Evolutionary conservation across 2,329 filamentous ascomycete genomes (phyloP), one percentile per base, ranked within the genome.

Genomic region (Nigrograna mackinnonii): DNA sequence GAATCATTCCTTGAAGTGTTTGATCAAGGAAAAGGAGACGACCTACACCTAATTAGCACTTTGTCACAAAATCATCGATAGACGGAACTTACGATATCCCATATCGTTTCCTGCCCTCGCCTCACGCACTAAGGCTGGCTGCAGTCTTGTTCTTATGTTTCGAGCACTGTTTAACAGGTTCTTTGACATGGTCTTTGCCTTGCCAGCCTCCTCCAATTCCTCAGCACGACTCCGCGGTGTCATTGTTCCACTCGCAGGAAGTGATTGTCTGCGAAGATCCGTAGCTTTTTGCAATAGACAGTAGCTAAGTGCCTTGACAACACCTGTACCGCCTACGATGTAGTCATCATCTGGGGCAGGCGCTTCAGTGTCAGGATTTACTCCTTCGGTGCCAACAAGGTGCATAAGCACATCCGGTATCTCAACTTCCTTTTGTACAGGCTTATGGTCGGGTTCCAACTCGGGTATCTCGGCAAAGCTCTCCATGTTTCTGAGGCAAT

Each of bases 301-400:
- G 58, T 95, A 95, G 40, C 89, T 85, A 34, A 99, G 76, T 4
- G 94, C 94, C 71, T 96, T 96, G 36, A 95, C 92, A 2, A 99
- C 90, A 19, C 92, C 94, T 1, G 91, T 96, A 13, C 92, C 92
- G 16, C 92, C 91, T 58, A 97, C 94, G 33, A 97, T 91, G 68
- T 97, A 97, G 66, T 96, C 90, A 44, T 95, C 87, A 52, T 96
- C 90, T 0, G 91, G 88, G 5, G 90, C 86, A 9, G 84, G 77
- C 3, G 86, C 83, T 32, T 83, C 77, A 17, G 85, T 80, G 34
- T 86, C 83, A 17, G 81, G 67, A 35, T 71, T 74, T 55, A 68
- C 54, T 61, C 79, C 67, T 64, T 82, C 66, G 63, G 75, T 79
- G 4, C 91, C 91, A 22, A 96, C 88, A 31, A 97, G 82, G 64